These are phyloP conservation scores for Schizosaccharomyces osmophilus DNA, from an alignment of 805 yeast species.

Conservation along the genomic window DNA sequence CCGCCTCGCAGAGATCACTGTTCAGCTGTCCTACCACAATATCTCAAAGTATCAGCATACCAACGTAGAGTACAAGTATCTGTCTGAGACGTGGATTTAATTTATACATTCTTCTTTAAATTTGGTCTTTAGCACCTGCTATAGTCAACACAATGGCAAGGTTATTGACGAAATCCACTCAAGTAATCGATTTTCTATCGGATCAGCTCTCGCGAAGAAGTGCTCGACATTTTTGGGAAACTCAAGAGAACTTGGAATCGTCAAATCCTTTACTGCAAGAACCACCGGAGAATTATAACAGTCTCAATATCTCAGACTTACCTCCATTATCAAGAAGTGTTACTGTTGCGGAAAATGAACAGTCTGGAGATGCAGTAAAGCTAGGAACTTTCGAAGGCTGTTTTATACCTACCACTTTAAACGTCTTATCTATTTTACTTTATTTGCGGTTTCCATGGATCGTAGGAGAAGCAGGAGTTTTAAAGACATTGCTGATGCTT, in stretches of 20 bases:
- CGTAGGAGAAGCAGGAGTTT: slow-evolving; percentile 76
- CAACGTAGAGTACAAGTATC: too few relatives aligned
- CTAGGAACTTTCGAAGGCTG: slow-evolving; percentile 73
- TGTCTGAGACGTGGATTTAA: too few relatives aligned
- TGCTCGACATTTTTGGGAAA: not conserved
- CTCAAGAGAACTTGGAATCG: not conserved
- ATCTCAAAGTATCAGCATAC: too few relatives aligned
- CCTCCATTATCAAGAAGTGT: not conserved
- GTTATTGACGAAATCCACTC: not conserved
- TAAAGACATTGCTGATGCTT: slow-evolving; percentile 34
- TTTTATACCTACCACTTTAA: slow-evolving; percentile 76
- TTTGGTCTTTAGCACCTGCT: not conserved
- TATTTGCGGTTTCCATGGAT: slow-evolving; percentile 87
- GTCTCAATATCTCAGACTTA: not conserved
- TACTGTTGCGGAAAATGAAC: not conserved
- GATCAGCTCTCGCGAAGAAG: not conserved
- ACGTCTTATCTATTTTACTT: slow-evolving; percentile 83
- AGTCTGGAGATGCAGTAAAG: slow-evolving; percentile 17
- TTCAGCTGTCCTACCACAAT: too few relatives aligned
- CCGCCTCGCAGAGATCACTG: too few relatives aligned
- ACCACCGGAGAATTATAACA: not conserved
- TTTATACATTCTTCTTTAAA: not conserved
- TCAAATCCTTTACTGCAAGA: not conserved
- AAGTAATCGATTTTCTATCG: not conserved
- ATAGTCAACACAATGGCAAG: not conserved